Conservation (phyloP, 1,284 basidiomycete species). For the Ceratobasidium sp. region DNA sequence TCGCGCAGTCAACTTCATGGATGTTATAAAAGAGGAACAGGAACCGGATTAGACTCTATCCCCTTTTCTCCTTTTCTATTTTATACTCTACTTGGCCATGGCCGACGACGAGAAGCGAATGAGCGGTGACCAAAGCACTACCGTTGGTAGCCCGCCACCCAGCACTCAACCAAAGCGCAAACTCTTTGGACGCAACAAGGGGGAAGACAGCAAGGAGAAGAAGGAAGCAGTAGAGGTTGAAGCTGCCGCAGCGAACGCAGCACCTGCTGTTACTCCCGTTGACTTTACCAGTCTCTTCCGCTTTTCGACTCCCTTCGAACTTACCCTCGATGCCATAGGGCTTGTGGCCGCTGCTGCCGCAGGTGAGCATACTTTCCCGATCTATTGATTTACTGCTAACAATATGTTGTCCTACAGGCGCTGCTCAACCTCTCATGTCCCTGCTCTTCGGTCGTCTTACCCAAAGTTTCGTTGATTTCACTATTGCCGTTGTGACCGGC, state of each 20-base stretch:
- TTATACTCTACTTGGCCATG: constrained; percentile 3
- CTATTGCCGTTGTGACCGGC: constrained; percentile 52
- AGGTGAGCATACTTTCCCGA: constrained; percentile 59
- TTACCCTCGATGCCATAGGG: constrained; percentile 74
- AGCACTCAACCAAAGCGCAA: constrained; percentile 13
- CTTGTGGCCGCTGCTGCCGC: constrained; percentile 75
- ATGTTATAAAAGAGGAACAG: no score
- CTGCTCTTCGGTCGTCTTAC: constrained; percentile 85
- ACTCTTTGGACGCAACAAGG: constrained; percentile 30
- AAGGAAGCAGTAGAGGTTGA: constrained; percentile 23
- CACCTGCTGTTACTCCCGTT: constrained; percentile 48
- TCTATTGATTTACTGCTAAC: not conserved
- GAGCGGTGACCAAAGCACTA: constrained; percentile 39
- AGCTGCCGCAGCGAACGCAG: not conserved
- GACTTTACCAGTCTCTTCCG: constrained; percentile 55
- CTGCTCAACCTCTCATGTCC: constrained; percentile 80
- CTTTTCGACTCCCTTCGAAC: constrained; percentile 76
- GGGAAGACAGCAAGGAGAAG: not conserved
- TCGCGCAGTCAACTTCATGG: no score
- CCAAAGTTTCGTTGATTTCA: constrained; percentile 79
- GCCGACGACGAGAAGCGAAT: constrained; percentile 39
- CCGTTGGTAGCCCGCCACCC: constrained; percentile 8
- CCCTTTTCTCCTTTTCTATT: not conserved
- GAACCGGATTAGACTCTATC: not conserved
- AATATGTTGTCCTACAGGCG: constrained; percentile 32